Base-by-base conservation (phyloP, 2,329 filamentous ascomycete genomes). In the Leptographium radiaticola region DNA sequence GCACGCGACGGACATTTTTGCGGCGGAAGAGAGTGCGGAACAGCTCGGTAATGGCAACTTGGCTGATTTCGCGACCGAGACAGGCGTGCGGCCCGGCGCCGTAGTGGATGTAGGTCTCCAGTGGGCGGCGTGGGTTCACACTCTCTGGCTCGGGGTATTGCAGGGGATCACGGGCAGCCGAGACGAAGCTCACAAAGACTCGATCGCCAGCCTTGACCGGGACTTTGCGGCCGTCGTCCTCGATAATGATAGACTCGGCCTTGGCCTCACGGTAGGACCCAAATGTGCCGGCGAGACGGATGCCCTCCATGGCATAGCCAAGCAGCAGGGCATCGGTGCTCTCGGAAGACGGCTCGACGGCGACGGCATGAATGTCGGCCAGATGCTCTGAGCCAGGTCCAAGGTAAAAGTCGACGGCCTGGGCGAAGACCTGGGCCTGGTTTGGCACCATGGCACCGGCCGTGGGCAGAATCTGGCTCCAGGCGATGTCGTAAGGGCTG, bases 391-490 rank as follows among this genome's bases (percentile, higher is more conserved):
- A 67, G 59, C 80, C 77, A 3, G 75, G 70, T 0, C 78, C 76
- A 6, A 89, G 74, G 63, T 86, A 89, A 68, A 79, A 89, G 63
- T 89, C 85, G 18, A 89, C 71, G 2, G 84, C 75, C 68, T 87
- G 83, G 1, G 83, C 80, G 63, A 89, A 88, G 74, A 85, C 72
- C 62, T 86, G 79, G 2, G 79, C 81, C 64, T 89, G 84, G 61
- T 81, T 86, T 1, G 86, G 81, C 9, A 87, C 81, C 65, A 85
- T 77, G 1, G 82, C 78, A 5, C 75, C 76, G 0, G 81, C 80
- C 0, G 81, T 81, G 0, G 86, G 86, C 49, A 89, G 62, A 42
- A 89, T 75, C 63, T 87, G 82, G 30, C 76, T 76, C 79, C 81
- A 87, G 0, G 84, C 80, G 57, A 89, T 80, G 51, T 89, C 83